phyloP scores from a whole-genome alignment of 192 early-diverging fungal species.

The Coemansia sp. region DNA sequence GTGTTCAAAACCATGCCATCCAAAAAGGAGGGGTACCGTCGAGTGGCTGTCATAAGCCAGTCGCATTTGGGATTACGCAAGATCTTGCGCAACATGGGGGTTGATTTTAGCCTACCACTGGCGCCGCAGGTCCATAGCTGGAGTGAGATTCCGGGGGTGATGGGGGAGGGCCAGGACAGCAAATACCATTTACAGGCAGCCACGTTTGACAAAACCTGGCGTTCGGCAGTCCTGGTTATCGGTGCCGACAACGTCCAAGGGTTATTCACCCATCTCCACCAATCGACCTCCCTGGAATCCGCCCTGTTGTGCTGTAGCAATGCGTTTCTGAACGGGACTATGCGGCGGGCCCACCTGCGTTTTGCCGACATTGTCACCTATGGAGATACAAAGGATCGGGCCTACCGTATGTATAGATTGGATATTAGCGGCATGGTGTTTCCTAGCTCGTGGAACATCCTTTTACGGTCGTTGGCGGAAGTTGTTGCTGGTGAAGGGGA shows the following conservation, averaged over 20 bases:
- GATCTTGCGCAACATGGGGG: constrained; percentile 6
- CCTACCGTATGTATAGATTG: constrained; percentile 14
- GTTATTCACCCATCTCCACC: constrained; percentile 17
- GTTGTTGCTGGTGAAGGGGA: neutral
- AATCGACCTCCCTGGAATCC: neutral
- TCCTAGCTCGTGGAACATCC: constrained; percentile 21
- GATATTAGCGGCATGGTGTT: constrained; percentile 31
- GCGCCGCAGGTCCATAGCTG: constrained; percentile 27
- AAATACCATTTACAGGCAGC: constrained; percentile 11
- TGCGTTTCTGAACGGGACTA: constrained; percentile 32
- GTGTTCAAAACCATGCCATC: constrained; percentile 19
- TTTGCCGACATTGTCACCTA: constrained; percentile 26
- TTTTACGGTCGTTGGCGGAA: constrained; percentile 15
- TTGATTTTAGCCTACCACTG: constrained; percentile 32
- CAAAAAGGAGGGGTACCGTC: neutral
- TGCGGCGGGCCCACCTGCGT: constrained; percentile 15
- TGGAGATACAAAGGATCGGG: neutral
- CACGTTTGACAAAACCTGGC: constrained; percentile 32
- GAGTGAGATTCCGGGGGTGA: constrained; percentile 16
- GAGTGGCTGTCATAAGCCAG: constrained; percentile 30
- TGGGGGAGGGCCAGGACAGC: neutral
- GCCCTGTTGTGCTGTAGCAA: constrained; percentile 14
- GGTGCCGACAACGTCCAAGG: constrained; percentile 15
- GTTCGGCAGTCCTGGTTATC: constrained; percentile 28
- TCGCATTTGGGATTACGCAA: constrained; percentile 31